These are phyloP conservation scores for Candolleomyces aberdarensis DNA, from an alignment of 768 basidiomycete species.

Conservation along the genomic window DNA sequence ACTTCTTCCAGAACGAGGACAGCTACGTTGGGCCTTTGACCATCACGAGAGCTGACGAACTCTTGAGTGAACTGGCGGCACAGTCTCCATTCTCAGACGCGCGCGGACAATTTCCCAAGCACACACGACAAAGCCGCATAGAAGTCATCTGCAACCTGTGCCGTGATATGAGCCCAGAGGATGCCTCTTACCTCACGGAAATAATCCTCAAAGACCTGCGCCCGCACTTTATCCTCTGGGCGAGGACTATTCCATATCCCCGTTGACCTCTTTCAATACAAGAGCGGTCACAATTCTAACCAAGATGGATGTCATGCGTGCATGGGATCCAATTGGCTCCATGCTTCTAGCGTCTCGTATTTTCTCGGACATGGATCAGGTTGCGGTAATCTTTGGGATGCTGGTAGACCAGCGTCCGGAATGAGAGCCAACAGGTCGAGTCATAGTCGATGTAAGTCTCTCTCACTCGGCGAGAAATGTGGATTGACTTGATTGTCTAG, in stretches of 20 bases:
- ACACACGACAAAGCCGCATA: slow-evolving; percentile 25
- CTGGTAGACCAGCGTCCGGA: slow-evolving; percentile 21
- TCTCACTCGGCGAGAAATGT: neutral
- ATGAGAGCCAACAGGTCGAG: slow-evolving; percentile 47
- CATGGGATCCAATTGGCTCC: slow-evolving; percentile 61
- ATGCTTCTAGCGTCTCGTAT: slow-evolving; percentile 54
- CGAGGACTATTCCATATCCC: slow-evolving; percentile 43
- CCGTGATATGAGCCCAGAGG: slow-evolving; percentile 53
- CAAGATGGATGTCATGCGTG: slow-evolving; percentile 61
- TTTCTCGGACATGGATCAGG: slow-evolving; percentile 58
- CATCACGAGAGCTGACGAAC: slow-evolving; percentile 52
- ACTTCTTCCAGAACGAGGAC: slow-evolving; percentile 20
- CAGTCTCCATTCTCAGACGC: slow-evolving; percentile 57
- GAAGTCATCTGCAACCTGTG: slow-evolving; percentile 56
- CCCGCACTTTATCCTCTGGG: slow-evolving; percentile 68
- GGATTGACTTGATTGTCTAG: slow-evolving; percentile 25
- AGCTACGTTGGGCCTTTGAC: slow-evolving; percentile 36
- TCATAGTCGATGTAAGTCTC: slow-evolving; percentile 54
- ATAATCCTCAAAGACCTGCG: slow-evolving; percentile 86
- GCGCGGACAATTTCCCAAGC: slow-evolving; percentile 25
- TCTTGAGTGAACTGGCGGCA: slow-evolving; percentile 75
- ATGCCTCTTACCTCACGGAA: slow-evolving; percentile 73
- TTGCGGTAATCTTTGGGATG: slow-evolving; percentile 41
- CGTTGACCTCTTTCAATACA: slow-evolving; percentile 55
- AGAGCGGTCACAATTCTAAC: slow-evolving; percentile 54